Conservation (phyloP, 1,139 yeast genomes). For the Pichia sorboxylosa region DNA sequence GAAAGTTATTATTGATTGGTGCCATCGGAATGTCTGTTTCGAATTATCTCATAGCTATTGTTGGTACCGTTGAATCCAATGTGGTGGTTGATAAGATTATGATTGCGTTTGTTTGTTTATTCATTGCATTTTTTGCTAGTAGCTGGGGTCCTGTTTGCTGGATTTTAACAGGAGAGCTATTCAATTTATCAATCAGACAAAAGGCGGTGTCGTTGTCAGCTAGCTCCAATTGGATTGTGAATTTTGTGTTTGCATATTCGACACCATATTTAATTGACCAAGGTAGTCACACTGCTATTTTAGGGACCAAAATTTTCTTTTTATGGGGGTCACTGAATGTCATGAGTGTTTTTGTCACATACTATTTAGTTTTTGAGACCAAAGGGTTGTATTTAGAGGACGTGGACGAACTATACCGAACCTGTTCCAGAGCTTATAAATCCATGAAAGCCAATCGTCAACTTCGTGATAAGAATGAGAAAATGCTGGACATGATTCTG, state of each 20-base stretch:
- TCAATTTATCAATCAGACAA: constrained; percentile 61
- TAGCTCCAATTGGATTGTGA: constrained; percentile 73
- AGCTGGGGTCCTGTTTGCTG: constrained; percentile 77
- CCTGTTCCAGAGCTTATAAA: constrained; percentile 34
- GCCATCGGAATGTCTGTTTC: constrained; percentile 54
- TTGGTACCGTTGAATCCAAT: constrained; percentile 44
- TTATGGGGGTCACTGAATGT: constrained; percentile 67
- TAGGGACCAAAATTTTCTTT: constrained; percentile 62
- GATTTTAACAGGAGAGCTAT: constrained; percentile 68
- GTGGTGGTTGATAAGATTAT: constrained; percentile 42
- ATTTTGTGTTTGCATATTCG: constrained; percentile 60
- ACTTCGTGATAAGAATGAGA: constrained; percentile 26
- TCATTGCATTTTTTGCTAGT: constrained; percentile 63
- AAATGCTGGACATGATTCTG: too few relatives aligned
- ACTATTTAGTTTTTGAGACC: constrained; percentile 51
- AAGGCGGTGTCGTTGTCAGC: constrained; percentile 64
- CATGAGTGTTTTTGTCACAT: constrained; percentile 39
- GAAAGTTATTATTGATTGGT: constrained; percentile 49
- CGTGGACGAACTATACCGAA: constrained; percentile 44
- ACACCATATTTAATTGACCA: constrained; percentile 60
- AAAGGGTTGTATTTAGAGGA: constrained; percentile 58
- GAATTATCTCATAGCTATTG: constrained; percentile 53
- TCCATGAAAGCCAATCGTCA: constrained; percentile 21
- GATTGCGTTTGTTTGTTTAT: constrained; percentile 58
- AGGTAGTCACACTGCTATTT: constrained; percentile 50